phyloP scores from a whole-genome alignment of 2,329 filamentous ascomycete species.

The Epichloe coenophiala region DNA sequence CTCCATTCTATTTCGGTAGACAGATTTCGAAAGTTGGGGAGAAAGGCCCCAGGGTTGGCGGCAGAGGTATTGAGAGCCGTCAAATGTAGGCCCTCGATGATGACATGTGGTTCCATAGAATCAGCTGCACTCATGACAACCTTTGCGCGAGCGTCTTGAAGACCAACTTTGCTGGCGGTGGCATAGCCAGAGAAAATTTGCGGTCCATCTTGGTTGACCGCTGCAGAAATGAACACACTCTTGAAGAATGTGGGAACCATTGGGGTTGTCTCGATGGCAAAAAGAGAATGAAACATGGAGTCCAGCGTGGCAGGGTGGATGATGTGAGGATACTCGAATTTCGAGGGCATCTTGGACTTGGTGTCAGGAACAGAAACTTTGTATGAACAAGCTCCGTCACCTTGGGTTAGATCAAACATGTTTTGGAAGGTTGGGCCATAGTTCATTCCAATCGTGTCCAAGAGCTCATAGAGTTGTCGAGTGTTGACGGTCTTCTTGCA shows the following conservation, averaged over 20 bases:
- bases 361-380: slow-evolving; percentile 34
- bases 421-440: slow-evolving; percentile 39
- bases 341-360: slow-evolving; percentile 35
- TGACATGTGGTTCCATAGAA: slow-evolving; percentile 21
- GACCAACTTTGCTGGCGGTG: slow-evolving; percentile 20
- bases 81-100: slow-evolving; percentile 32
- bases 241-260: slow-evolving; percentile 37
- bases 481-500: slow-evolving; percentile 24
- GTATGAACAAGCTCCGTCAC: slow-evolving; percentile 21
- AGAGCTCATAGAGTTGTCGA: slow-evolving; percentile 34
- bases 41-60: slow-evolving; percentile 20
- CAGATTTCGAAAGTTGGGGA: slow-evolving; percentile 35
- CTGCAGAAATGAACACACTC: slow-evolving; percentile 31
- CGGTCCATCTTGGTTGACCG: slow-evolving; percentile 19
- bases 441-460: slow-evolving; percentile 37
- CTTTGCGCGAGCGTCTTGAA: slow-evolving; percentile 26
- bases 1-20: slow-evolving; percentile 37
- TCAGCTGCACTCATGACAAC: slow-evolving; percentile 28
- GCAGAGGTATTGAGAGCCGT: slow-evolving; percentile 20
- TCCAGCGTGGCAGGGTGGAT: slow-evolving; percentile 47
- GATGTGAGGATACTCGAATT: slow-evolving; percentile 39
- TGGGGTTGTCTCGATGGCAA: slow-evolving; percentile 28
- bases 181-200: slow-evolving; percentile 28
- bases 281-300: slow-evolving; percentile 38
- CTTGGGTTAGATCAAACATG: slow-evolving; percentile 22